Evolutionary conservation across 139 green algal genomes (phyloP), one percentile per base, ranked within the genome.

Genomic region (Chlamydomonas sp.): DNA sequence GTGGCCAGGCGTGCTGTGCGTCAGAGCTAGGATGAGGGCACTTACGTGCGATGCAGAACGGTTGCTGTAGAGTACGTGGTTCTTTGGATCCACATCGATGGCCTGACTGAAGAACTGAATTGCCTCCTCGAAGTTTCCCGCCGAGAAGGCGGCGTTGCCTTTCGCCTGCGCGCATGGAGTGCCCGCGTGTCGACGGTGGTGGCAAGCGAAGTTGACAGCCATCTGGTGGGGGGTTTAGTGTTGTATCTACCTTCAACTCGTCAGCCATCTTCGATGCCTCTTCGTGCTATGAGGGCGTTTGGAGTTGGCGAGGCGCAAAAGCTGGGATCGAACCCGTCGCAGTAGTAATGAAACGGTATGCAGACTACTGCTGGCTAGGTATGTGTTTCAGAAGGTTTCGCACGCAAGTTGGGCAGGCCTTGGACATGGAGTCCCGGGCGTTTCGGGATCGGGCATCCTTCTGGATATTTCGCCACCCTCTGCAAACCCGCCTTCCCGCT

Each of bases 51-150:
- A 90, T 8, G 97, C 98, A 2, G 95, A 98, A 12, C 97, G 91
- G 92, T 99, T 99, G 92, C 93, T 97, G 93, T 96, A 99, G 3
- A 99, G 93, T 6, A 99, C 97, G 82, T 99, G 97, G 90, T 99
- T 99, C 61, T 9, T 90, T 5, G 95, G 91, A 77, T 98, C 96
- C 0, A 98, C 72, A 12, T 91, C 94, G 15, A 99, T 98, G 2
- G 94, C 97, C 60, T 96, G 69, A 1, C 92, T 93, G 88, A 99
- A 99, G 85, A 94, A 91, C 15, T 96, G 86, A 20, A 98, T 95
- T 1, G 98, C 98, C 69, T 98, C 95, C 10, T 97, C 91, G 83
- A 95, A 99, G 1, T 95, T 89, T 15, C 94, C 94, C 3, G 93
- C 92, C 3, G 89, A 93, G 88, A 99, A 99, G 3, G 96, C 97